These are phyloP conservation scores for Cucurbita ficifolia DNA, from an alignment of 306 rosid species.

Conservation along the genomic window DNA sequence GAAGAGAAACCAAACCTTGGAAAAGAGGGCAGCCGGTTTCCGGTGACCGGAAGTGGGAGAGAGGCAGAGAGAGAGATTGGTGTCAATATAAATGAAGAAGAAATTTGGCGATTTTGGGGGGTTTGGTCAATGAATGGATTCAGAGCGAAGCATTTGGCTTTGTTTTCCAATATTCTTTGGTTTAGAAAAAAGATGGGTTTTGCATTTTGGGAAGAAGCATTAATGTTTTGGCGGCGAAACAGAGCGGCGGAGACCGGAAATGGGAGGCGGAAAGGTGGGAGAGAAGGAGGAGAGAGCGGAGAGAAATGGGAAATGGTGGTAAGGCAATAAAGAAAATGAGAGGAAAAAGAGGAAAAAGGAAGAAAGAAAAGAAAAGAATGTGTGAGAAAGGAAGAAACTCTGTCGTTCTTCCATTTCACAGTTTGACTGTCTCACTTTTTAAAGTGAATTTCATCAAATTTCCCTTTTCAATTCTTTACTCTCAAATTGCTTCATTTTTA, in stretches of 20 bases:
- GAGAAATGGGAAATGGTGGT: background rate
- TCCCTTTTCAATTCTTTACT: background rate
- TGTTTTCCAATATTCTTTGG: background rate
- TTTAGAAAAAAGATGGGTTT: background rate
- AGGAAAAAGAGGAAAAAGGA: background rate
- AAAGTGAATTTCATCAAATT: background rate
- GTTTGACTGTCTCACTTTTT: background rate
- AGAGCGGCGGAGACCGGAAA: background rate
- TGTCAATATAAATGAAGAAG: background rate
- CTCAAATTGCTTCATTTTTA: too few species aligned
- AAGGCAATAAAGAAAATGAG: background rate
- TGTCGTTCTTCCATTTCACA: background rate
- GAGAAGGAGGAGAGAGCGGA: background rate
- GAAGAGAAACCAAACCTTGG: background rate
- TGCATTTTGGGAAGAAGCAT: background rate
- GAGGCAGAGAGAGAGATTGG: background rate
- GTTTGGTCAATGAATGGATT: too few species aligned
- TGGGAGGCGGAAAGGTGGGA: background rate
- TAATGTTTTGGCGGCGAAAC: background rate
- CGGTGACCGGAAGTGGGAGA: background rate
- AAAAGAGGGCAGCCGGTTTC: background rate
- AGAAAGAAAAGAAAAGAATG: background rate
- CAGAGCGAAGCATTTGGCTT: background rate
- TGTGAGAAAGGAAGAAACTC: slow-evolving; percentile 1
- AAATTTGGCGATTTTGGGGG: too few species aligned